Conservation (phyloP, 2,329 filamentous ascomycete species). For the Zasmidium angulare region DNA sequence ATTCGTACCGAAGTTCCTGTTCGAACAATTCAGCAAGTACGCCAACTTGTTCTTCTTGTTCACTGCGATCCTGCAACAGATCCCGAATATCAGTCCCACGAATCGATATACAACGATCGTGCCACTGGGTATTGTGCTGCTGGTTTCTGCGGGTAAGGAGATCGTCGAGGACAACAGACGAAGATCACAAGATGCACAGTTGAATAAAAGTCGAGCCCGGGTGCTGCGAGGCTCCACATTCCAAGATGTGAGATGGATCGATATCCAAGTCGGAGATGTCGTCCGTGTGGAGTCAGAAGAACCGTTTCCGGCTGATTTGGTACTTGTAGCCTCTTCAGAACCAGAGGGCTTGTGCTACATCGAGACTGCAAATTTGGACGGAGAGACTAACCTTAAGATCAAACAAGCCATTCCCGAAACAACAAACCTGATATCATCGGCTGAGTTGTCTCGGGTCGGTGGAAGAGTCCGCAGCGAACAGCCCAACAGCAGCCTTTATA, state of each 20-base stretch:
- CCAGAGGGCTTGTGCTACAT: slow-evolving; percentile 98
- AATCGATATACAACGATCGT: slow-evolving; percentile 96
- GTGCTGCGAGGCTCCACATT: slow-evolving; percentile 83
- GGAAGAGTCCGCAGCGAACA: slow-evolving; percentile 91
- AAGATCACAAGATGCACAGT: slow-evolving; percentile 77
- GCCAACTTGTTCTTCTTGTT: slow-evolving; percentile 99
- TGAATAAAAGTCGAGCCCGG: slow-evolving; percentile 84
- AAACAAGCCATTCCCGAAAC: slow-evolving; percentile 97
- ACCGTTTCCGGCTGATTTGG: slow-evolving; percentile 89
- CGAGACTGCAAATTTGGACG: slow-evolving; percentile 95
- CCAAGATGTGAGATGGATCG: slow-evolving; percentile 86
- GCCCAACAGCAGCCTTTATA: slow-evolving; percentile 97
- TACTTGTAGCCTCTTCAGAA: slow-evolving; percentile 90
- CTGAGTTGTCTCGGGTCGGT: slow-evolving; percentile 79
- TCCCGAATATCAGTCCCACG: slow-evolving; percentile 90
- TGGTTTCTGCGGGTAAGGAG: slow-evolving; percentile 96
- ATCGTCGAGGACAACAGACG: slow-evolving; percentile 89
- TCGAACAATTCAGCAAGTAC: slow-evolving; percentile 98
- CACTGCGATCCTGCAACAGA: slow-evolving; percentile 90
- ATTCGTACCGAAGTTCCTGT: slow-evolving; percentile 94
- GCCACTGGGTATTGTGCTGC: slow-evolving; percentile 81
- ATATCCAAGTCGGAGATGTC: slow-evolving; percentile 89
- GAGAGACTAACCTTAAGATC: slow-evolving; percentile 97
- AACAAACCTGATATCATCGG: slow-evolving; percentile 78
- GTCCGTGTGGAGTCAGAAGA: slow-evolving; percentile 91